phyloP scores from a whole-genome alignment of 2,329 filamentous ascomycete genomes.

The Hypocrella siamensis region DNA sequence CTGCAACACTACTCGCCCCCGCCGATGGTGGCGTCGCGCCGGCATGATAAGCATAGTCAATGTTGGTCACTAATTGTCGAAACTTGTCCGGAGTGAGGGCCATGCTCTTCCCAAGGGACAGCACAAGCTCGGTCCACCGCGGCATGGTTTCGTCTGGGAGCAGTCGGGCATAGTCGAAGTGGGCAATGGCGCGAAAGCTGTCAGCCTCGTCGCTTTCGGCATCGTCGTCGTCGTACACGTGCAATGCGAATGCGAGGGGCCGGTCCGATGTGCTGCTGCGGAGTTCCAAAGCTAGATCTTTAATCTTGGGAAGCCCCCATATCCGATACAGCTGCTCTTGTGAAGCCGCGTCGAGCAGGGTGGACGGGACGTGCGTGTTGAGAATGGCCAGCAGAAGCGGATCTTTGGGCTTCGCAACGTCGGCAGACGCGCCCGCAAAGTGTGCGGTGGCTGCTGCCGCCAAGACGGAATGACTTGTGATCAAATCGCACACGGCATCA shows the following conservation, averaged over 20 bases:
- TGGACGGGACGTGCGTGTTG: not conserved
- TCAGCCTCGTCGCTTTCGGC: not conserved
- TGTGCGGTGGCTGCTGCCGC: no score
- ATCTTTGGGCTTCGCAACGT: not conserved
- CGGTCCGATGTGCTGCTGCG: not conserved
- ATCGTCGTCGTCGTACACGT: constrained; percentile 2
- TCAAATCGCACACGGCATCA: not conserved
- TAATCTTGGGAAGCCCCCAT: not conserved
- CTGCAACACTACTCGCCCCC: no score
- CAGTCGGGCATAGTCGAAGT: not conserved
- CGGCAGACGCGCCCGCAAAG: no score
- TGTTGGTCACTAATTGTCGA: not conserved
- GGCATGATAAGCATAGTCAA: no score
- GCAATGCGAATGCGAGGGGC: not conserved
- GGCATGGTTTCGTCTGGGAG: not conserved
- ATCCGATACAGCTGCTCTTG: not conserved
- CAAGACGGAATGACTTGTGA: not conserved
- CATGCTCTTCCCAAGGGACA: not conserved
- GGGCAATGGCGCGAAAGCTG: not conserved
- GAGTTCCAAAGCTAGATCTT: not conserved
- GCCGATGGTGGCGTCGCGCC: no score
- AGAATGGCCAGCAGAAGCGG: constrained; percentile 1
- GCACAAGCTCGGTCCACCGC: not conserved
- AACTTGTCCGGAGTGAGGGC: not conserved
- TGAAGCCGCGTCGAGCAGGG: not conserved